Evolutionary conservation across 1,284 basidiomycete genomes (phyloP).

Genomic region (Prillingera fragicola): DNA sequence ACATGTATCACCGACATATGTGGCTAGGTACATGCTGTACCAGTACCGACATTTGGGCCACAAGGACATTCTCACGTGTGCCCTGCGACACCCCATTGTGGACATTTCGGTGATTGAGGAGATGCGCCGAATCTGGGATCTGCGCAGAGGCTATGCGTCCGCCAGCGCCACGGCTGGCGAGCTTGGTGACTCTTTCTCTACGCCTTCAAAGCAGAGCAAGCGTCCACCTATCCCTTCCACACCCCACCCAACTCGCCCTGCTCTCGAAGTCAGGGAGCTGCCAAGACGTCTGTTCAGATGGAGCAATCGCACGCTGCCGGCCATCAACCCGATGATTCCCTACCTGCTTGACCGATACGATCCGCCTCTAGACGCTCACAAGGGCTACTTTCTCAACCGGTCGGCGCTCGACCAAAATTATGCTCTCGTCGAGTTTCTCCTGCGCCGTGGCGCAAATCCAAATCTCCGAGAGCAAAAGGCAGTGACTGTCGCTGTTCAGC

Average conservation of each 20-base stretch:
- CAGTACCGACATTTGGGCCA: slow-evolving; percentile 24
- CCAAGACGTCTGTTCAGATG: slow-evolving; percentile 45
- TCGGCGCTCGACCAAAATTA: slow-evolving; percentile 63
- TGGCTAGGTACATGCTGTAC: slow-evolving; percentile 30
- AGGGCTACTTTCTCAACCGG: slow-evolving; percentile 70
- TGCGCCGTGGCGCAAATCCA: slow-evolving; percentile 67
- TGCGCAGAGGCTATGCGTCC: slow-evolving; percentile 15
- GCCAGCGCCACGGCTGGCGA: not conserved
- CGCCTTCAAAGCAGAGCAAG: slow-evolving; percentile 1
- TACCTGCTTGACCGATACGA: slow-evolving; percentile 37
- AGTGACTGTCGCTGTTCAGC: slow-evolving; percentile 64
- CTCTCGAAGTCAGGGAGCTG: slow-evolving; percentile 23
- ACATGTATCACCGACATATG: slow-evolving; percentile 20
- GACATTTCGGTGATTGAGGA: slow-evolving; percentile 24
- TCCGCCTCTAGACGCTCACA: slow-evolving; percentile 55
- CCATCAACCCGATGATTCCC: slow-evolving; percentile 42
- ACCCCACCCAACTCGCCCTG: not conserved
- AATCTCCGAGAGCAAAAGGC: slow-evolving; percentile 57
- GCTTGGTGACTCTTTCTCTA: too few species aligned
- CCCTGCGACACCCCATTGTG: slow-evolving; percentile 35
- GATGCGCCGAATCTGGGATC: slow-evolving; percentile 33
- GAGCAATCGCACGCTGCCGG: slow-evolving; percentile 16
- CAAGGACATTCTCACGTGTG: slow-evolving; percentile 21
- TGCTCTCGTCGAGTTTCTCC: slow-evolving; percentile 62
- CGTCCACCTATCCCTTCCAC: too few species aligned